Evolutionary conservation across 2,329 filamentous ascomycete species (phyloP).

Genomic region (Alternaria solani): DNA sequence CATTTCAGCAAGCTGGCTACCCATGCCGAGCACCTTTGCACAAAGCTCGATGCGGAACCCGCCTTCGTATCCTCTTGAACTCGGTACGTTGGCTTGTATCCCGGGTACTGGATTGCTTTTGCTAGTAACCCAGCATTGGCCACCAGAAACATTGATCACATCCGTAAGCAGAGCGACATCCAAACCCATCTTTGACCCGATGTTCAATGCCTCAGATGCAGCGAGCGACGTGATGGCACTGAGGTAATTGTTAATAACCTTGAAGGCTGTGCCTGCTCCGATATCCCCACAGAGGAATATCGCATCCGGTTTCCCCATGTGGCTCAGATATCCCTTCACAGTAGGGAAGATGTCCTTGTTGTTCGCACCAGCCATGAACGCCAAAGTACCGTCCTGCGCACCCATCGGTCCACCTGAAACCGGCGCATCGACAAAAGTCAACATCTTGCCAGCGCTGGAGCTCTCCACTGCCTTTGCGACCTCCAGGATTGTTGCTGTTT

Average conservation of each 20-base stretch:
- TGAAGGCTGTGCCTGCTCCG: slow-evolving; percentile 84
- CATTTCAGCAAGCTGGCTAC: slow-evolving; percentile 45
- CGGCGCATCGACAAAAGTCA: slow-evolving; percentile 88
- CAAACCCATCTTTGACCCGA: slow-evolving; percentile 67
- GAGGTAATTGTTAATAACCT: slow-evolving; percentile 96
- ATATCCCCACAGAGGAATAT: slow-evolving; percentile 85
- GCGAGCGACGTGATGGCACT: slow-evolving; percentile 88
- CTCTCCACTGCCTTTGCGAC: slow-evolving; percentile 74
- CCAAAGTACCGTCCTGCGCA: slow-evolving; percentile 82
- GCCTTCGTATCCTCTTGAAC: slow-evolving; percentile 50
- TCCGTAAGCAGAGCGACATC: slow-evolving; percentile 72
- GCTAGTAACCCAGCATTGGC: slow-evolving; percentile 90
- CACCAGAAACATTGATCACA: slow-evolving; percentile 89
- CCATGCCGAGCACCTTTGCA: slow-evolving; percentile 47
- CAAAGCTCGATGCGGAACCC: slow-evolving; percentile 50
- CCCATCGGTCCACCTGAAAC: slow-evolving; percentile 96
- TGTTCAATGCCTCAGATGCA: slow-evolving; percentile 69
- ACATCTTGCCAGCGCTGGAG: slow-evolving; percentile 58
- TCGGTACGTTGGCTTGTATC: slow-evolving; percentile 48
- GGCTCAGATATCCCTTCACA: slow-evolving; percentile 71
- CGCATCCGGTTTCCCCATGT: slow-evolving; percentile 76
- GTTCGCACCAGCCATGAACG: slow-evolving; percentile 87
- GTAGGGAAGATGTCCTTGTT: slow-evolving; percentile 56
- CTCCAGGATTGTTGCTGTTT: slow-evolving; percentile 80
- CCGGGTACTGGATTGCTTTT: slow-evolving; percentile 87